A percentile compares a stretch with the other conserved stretches of the same genome.
Conservation (phyloP, 2,329 filamentous ascomycete species). For the Fusarium sp. region DNA sequence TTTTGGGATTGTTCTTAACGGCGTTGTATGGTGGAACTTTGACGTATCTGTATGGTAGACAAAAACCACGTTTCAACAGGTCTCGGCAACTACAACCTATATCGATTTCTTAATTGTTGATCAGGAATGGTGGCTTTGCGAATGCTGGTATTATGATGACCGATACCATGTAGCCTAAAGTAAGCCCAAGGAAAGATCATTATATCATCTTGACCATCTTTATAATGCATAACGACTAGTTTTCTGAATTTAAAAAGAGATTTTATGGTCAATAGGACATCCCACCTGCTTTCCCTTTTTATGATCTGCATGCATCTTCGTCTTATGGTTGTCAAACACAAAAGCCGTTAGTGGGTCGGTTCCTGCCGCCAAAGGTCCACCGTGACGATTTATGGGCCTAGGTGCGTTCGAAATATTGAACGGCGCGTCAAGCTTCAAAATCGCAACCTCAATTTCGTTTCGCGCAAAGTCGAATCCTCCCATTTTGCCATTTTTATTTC, state of each 20-base stretch:
- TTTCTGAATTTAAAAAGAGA: no score
- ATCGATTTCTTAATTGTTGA: no score
- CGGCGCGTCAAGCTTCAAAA: constrained; percentile 37
- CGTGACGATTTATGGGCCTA: constrained; percentile 26
- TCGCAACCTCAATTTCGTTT: constrained; percentile 22
- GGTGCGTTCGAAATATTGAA: constrained; percentile 2
- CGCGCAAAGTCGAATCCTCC: constrained; percentile 10
- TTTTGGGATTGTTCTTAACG: constrained; percentile 35
- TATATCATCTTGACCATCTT: no score
- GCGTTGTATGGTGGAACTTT: constrained; percentile 42
- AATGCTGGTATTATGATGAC: not conserved
- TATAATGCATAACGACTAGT: no score
- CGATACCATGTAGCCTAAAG: no score
- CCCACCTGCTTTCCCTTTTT: not conserved
- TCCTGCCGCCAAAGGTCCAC: constrained; percentile 1
- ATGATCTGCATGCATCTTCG: not conserved
- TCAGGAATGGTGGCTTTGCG: no score
- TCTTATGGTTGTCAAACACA: not conserved
- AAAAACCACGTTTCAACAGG: constrained; percentile 31
- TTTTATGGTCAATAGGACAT: no score
- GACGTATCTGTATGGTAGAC: constrained; percentile 39
- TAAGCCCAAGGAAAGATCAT: no score
- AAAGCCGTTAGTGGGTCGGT: constrained; percentile 15
- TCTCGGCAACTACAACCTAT: not conserved
- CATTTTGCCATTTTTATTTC: not conserved